These are phyloP conservation scores for Microbotryum intermedium DNA, from an alignment of 1,284 basidiomycete species.

Conservation along the genomic window DNA sequence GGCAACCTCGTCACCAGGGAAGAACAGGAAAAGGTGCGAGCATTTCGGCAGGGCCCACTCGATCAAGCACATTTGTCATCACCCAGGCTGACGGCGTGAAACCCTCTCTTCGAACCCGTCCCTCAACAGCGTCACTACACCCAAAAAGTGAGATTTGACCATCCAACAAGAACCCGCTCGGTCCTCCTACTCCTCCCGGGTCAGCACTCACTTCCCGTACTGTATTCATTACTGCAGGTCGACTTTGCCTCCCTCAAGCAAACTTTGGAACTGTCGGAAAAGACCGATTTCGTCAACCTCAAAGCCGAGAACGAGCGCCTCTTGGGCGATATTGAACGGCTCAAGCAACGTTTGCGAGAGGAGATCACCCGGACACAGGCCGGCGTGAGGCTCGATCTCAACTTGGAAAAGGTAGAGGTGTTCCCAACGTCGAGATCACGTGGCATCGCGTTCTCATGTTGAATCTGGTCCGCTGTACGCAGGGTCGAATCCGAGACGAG, in stretches of 20 bases:
- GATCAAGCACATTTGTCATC: not conserved
- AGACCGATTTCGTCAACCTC: constrained; percentile 92
- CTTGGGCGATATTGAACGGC: constrained; percentile 82
- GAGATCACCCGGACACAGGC: constrained; percentile 87
- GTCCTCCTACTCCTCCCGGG: not conserved
- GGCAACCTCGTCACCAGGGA: constrained; percentile 86
- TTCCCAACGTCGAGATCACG: not conserved
- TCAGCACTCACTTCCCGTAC: too few species aligned
- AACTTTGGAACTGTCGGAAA: constrained; percentile 90
- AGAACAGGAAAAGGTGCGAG: constrained; percentile 59
- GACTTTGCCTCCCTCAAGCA: constrained; percentile 97
- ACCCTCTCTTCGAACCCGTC: not conserved
- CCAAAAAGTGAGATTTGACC: constrained; percentile 52
- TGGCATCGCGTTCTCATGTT: not conserved
- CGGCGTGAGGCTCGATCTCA: constrained; percentile 88
- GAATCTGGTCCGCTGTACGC: not conserved
- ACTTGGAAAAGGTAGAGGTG: constrained; percentile 71
- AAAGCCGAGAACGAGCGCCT: constrained; percentile 84
- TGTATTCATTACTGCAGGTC: constrained; percentile 51
- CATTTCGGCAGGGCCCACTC: not conserved
- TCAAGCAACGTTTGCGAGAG: constrained; percentile 88
- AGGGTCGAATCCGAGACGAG: constrained; percentile 82
- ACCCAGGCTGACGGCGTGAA: not conserved
- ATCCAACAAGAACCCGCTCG: not conserved
- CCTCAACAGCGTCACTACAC: constrained; percentile 32